These are phyloP conservation scores for Osmanthus fragrans DNA, from an alignment of 257 asterid species.

Conservation along the genomic window DNA sequence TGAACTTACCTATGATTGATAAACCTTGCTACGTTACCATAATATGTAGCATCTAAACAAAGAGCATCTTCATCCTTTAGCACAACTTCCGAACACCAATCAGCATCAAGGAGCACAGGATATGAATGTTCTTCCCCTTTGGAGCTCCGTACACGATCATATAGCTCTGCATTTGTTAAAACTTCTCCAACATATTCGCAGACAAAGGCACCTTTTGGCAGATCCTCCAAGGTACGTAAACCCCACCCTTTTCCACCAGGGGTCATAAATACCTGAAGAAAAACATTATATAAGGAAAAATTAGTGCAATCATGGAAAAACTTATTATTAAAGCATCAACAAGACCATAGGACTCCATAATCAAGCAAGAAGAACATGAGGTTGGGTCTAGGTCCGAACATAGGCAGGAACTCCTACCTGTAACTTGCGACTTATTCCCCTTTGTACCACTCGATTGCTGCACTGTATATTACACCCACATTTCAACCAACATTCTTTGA, in stretches of 20 bases:
- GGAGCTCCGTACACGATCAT: conserved; percentile 66
- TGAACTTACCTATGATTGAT: conserved; percentile 80
- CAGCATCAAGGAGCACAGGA: conserved; percentile 98
- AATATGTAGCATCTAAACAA: conserved; percentile 88
- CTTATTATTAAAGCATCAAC: not conserved
- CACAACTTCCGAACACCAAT: conserved; percentile 82
- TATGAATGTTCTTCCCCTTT: conserved; percentile 68
- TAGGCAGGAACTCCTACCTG: conserved; percentile 54
- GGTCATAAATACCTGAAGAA: conserved; percentile 78
- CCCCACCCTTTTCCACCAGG: conserved; percentile 95
- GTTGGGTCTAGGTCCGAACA: conserved; percentile 5
- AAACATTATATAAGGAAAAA: conserved; percentile 15
- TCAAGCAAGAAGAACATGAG: not conserved
- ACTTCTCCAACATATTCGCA: conserved; percentile 98
- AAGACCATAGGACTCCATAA: not conserved
- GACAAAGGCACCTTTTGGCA: conserved; percentile 91
- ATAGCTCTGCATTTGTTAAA: conserved; percentile 76
- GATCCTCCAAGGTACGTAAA: conserved; percentile 88
- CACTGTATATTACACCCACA: conserved; percentile 86
- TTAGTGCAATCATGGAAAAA: not conserved
- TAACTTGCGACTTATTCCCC: conserved; percentile 74
- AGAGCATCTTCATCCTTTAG: conserved; percentile 93
- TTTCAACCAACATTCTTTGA: conserved; percentile 95
- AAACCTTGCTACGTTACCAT: conserved; percentile 93
- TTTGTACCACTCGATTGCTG: conserved; percentile 95